Conservation (phyloP, 1,284 basidiomycete species). For the Rhodotorula sp. region DNA sequence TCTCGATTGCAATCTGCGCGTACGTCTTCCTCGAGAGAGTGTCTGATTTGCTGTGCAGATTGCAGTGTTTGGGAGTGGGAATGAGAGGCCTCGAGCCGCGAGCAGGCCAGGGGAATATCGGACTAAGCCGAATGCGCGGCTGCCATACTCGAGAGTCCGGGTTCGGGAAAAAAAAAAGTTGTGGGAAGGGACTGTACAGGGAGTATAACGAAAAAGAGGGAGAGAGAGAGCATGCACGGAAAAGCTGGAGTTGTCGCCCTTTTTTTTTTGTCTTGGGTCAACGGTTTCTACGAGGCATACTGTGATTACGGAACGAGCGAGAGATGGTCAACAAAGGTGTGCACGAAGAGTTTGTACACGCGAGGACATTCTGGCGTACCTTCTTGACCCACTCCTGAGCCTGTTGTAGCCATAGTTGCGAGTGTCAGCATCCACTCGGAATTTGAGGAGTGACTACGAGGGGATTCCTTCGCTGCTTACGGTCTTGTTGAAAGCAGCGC, state of each 20-base stretch:
- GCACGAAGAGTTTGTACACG: too few relatives aligned
- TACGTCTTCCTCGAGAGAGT: neutral
- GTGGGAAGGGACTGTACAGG: neutral
- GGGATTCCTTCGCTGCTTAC: neutral
- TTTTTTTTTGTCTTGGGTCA: neutral
- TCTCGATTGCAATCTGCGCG: neutral
- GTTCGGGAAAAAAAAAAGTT: neutral
- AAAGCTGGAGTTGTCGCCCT: neutral
- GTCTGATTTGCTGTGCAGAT: too few relatives aligned
- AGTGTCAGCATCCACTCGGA: neutral
- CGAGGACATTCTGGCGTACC: conserved; percentile 17
- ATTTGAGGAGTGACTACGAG: too few relatives aligned
- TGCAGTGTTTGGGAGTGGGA: too few relatives aligned
- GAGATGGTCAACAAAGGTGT: neutral
- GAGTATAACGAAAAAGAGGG: neutral
- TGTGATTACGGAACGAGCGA: neutral
- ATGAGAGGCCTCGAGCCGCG: neutral
- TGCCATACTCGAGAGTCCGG: neutral
- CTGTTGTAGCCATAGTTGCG: conserved; percentile 10
- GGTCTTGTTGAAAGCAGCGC: conserved; percentile 40
- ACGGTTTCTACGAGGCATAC: neutral
- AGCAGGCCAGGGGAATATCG: neutral
- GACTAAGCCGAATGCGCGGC: too few relatives aligned
- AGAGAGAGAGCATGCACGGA: neutral
- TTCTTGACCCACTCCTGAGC: conserved; percentile 46